Conservation (phyloP, 2,329 filamentous ascomycete species). For the Cytospora leucostoma region DNA sequence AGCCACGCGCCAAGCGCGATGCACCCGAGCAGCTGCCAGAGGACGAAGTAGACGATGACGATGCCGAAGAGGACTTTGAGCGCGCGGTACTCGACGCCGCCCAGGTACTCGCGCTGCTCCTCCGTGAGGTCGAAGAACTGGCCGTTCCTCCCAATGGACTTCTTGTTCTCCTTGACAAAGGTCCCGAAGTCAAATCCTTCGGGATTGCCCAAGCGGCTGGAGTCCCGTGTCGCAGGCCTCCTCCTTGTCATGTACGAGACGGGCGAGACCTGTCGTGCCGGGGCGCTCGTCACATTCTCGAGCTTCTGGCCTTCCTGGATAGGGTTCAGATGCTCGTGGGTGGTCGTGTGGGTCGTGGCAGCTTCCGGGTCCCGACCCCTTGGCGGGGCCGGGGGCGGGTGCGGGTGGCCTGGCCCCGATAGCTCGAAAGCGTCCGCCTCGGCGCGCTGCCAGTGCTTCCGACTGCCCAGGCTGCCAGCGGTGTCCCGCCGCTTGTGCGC, state of each 20-base stretch:
- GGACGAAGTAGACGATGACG: conserved; percentile 61
- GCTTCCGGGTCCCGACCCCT: not conserved
- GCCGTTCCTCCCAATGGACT: conserved; percentile 51
- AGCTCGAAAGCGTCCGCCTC: conserved; percentile 22
- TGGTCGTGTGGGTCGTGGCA: not conserved
- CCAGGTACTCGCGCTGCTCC: conserved; percentile 58
- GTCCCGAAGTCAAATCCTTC: conserved; percentile 32
- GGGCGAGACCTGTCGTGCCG: conserved; percentile 13
- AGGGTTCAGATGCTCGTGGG: conserved; percentile 10
- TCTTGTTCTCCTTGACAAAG: conserved; percentile 37
- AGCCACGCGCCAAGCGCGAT: conserved; percentile 56
- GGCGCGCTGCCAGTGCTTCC: conserved; percentile 20
- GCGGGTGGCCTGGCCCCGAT: not conserved
- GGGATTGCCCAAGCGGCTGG: conserved; percentile 27
- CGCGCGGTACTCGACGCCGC: conserved; percentile 65
- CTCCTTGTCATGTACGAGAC: conserved; percentile 8
- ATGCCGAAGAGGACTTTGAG: conserved; percentile 59
- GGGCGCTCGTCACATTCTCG: not conserved
- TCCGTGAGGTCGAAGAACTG: conserved; percentile 56
- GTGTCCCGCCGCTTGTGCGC: conserved; percentile 1
- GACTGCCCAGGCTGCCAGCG: not conserved
- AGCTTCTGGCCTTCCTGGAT: conserved; percentile 21
- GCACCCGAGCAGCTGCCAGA: conserved; percentile 61
- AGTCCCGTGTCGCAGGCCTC: conserved; percentile 11
- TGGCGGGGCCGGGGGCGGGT: not conserved